phyloP scores from a whole-genome alignment of 2,329 filamentous ascomycete genomes.

The Pseudogymnoascus sp. region DNA sequence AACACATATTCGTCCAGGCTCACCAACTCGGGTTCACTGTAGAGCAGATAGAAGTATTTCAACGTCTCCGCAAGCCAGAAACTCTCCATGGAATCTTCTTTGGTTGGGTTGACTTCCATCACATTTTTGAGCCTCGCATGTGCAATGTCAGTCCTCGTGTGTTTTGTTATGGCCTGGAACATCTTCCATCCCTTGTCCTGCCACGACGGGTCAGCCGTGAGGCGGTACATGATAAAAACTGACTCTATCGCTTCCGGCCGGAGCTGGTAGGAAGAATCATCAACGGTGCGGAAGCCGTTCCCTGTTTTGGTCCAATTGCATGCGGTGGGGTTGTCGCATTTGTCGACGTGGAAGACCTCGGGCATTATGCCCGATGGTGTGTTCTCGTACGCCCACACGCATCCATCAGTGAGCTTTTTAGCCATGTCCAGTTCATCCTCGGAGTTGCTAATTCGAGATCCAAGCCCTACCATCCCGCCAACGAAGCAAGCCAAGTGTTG shows the following conservation, averaged over 20 bases:
- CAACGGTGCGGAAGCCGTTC: conserved; percentile 13
- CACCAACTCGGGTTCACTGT: conserved; percentile 40
- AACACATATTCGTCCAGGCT: conserved; percentile 55
- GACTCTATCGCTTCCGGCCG: conserved; percentile 60
- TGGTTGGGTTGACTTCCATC: conserved; percentile 16
- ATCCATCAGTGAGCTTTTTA: conserved; percentile 52
- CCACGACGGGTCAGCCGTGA: conserved; percentile 26
- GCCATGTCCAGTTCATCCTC: conserved; percentile 48
- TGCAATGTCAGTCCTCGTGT: conserved; percentile 35
- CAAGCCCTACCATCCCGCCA: conserved; percentile 63
- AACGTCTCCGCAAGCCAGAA: conserved; percentile 51
- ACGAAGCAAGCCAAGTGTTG: conserved; percentile 66
- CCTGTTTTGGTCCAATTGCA: conserved; percentile 21
- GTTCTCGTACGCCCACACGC: conserved; percentile 52
- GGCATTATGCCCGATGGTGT: conserved; percentile 54
- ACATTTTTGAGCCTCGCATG: conserved; percentile 38
- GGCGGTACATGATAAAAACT: conserved; percentile 50
- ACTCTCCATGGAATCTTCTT: conserved; percentile 51
- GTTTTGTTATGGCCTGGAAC: conserved; percentile 39
- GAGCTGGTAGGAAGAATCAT: conserved; percentile 37
- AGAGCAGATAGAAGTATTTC: conserved; percentile 54
- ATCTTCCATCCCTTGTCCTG: conserved; percentile 41
- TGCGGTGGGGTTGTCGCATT: conserved; percentile 17
- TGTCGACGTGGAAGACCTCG: conserved; percentile 41
- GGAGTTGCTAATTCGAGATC: conserved; percentile 50